phyloP scores from a whole-genome alignment of 306 rosid genomes.

The Dryas octopetala region DNA sequence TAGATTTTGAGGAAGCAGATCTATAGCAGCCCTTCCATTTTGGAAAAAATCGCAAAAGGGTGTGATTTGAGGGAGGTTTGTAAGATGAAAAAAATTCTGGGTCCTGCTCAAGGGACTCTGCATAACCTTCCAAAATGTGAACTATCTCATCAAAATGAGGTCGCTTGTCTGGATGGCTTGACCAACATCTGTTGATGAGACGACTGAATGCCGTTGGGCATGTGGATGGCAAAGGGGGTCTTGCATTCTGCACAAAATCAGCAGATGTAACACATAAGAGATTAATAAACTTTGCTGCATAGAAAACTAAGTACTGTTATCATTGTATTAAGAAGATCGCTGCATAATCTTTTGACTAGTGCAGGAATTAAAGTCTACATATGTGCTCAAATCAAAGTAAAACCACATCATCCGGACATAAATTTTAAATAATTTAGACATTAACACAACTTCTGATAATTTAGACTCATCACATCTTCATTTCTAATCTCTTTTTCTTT shows the following conservation, averaged over 20 bases:
- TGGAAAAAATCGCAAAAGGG: conserved; percentile 50
- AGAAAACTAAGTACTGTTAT: no score
- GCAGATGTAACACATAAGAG: neutral
- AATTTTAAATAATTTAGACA: neutral
- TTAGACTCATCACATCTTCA: conserved; percentile 1
- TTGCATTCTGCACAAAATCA: conserved; percentile 70
- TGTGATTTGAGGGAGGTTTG: conserved; percentile 35
- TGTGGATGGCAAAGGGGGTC: conserved; percentile 79
- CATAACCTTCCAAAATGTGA: conserved; percentile 51
- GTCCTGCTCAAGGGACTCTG: conserved; percentile 55
- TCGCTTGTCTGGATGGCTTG: conserved; percentile 64
- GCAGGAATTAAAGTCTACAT: neutral
- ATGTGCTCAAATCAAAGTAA: neutral
- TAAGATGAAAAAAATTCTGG: conserved; percentile 64
- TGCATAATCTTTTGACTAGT: neutral
- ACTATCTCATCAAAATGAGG: conserved; percentile 86
- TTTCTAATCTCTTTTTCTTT: neutral
- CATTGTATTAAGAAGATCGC: neutral
- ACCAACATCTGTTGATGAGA: conserved; percentile 85
- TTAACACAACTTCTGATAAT: neutral
- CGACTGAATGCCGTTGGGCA: conserved; percentile 76
- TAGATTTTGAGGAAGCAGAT: conserved; percentile 37
- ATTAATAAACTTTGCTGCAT: neutral
- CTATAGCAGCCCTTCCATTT: conserved; percentile 40
- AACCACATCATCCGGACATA: neutral